Percentiles rank a stretch among this genome's conserved stretches.
Conservation (phyloP, 352 stramenopile genomes). For the Phytophthora ramorum region DNA sequence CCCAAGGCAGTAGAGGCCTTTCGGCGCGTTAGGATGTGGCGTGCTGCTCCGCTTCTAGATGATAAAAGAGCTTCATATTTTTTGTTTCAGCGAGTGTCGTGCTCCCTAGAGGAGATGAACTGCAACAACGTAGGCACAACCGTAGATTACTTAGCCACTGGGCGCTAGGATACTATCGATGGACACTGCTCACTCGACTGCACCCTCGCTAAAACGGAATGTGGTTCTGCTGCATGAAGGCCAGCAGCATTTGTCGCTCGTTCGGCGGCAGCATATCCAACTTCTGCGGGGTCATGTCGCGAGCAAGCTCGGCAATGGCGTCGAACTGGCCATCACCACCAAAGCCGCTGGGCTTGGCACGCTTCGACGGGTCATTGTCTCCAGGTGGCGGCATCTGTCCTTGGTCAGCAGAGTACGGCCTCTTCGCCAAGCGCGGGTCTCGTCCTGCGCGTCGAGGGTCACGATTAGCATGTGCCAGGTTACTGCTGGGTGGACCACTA, state of each 20-base stretch:
- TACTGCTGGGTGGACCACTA: conserved; percentile 32
- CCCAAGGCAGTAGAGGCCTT: conserved; percentile 21
- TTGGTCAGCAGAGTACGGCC: conserved; percentile 33
- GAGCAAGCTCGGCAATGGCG: conserved; percentile 72
- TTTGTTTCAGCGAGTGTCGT: conserved; percentile 16
- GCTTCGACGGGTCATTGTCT: conserved; percentile 38
- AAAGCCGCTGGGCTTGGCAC: conserved; percentile 27
- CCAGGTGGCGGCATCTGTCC: conserved; percentile 23
- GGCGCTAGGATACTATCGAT: conserved; percentile 22
- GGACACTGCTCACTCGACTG: conserved; percentile 12
- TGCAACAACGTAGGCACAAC: not conserved
- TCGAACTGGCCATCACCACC: conserved; percentile 52
- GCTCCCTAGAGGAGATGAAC: not conserved
- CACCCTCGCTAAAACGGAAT: conserved; percentile 51
- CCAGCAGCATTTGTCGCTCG: conserved; percentile 78
- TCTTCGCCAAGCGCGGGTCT: conserved; percentile 68
- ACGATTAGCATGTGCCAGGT: conserved; percentile 42
- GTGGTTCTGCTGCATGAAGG: conserved; percentile 87
- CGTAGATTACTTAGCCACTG: conserved; percentile 21
- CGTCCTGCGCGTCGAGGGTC: conserved; percentile 61
- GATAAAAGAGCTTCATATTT: conserved; percentile 37
- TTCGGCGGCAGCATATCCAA: conserved; percentile 80
- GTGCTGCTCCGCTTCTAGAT: conserved; percentile 32
- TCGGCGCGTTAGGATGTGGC: conserved; percentile 7
- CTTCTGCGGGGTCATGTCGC: conserved; percentile 85